Conservation (phyloP, 306 rosid species). For the Vigna hirtella region DNA sequence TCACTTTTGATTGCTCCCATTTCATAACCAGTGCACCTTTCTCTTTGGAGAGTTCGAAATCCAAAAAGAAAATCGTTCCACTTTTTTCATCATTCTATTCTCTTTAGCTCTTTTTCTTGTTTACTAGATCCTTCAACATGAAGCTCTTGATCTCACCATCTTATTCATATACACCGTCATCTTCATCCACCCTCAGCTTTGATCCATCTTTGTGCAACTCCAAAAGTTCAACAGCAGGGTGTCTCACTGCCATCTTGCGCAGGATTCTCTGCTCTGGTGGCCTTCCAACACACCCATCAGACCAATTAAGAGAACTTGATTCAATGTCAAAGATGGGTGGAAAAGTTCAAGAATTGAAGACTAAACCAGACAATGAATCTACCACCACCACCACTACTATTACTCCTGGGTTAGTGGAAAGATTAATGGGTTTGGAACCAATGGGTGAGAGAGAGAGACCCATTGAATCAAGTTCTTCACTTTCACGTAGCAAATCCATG, state of each 20-base stretch:
- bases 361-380: slow-evolving; percentile 34
- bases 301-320: slow-evolving; percentile 55
- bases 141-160: slow-evolving; percentile 56
- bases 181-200: slow-evolving; percentile 48
- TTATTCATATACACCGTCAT: slow-evolving; percentile 56
- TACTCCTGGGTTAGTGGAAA: slow-evolving; percentile 67
- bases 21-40: slow-evolving; percentile 20
- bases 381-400: neutral
- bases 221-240: slow-evolving; percentile 62
- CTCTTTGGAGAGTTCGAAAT: slow-evolving; percentile 44
- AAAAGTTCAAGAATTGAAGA: slow-evolving; percentile 47
- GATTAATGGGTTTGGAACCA: slow-evolving; percentile 85
- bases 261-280: slow-evolving; percentile 77
- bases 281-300: slow-evolving; percentile 80
- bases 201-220: slow-evolving; percentile 58
- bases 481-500: slow-evolving; percentile 65
- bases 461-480: slow-evolving; percentile 34
- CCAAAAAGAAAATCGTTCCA: slow-evolving; percentile 35
- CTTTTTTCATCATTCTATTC: slow-evolving; percentile 21
- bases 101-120: slow-evolving; percentile 30
- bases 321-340: slow-evolving; percentile 35
- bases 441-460: slow-evolving; percentile 46
- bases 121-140: slow-evolving; percentile 49
- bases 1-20: slow-evolving; percentile 29
- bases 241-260: slow-evolving; percentile 65